Evolutionary conservation across 805 yeast genomes (phyloP).

Genomic region (Kodamaea neixiangensis): DNA sequence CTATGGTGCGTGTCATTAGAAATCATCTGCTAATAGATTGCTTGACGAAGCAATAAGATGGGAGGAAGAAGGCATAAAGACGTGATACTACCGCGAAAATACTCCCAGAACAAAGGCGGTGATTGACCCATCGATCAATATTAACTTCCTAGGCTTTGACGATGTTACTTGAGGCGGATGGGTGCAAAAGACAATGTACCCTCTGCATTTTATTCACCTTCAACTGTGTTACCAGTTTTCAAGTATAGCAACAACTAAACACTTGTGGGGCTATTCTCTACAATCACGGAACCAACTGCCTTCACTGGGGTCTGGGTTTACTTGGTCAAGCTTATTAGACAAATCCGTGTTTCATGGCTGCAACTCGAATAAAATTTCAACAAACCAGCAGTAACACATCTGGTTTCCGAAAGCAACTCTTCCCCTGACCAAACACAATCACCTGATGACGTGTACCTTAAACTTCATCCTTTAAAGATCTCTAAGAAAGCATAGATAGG

Average conservation of each 20-base stretch:
- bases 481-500: not conserved
- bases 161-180: not conserved
- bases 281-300: not conserved
- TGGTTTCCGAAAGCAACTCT: not conserved
- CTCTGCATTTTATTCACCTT: not conserved
- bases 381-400: not conserved
- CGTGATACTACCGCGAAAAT: not conserved
- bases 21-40: not conserved
- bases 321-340: too few species aligned
- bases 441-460: not conserved
- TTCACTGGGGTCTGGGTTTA: too few species aligned
- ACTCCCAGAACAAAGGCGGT: not conserved
- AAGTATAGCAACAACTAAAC: not conserved
- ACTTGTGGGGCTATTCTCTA: not conserved
- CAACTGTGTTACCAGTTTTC: not conserved
- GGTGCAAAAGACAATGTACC: not conserved
- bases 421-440: not conserved
- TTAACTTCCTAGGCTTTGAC: not conserved
- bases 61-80: not conserved
- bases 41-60: not conserved
- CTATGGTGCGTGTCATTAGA: not conserved
- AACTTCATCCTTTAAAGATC: not conserved
- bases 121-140: not conserved
- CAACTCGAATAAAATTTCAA: too few species aligned
- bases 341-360: too few species aligned